Evolutionary conservation across 2,329 filamentous ascomycete genomes (phyloP).

Genomic region (Trichoderma guizhouense): DNA sequence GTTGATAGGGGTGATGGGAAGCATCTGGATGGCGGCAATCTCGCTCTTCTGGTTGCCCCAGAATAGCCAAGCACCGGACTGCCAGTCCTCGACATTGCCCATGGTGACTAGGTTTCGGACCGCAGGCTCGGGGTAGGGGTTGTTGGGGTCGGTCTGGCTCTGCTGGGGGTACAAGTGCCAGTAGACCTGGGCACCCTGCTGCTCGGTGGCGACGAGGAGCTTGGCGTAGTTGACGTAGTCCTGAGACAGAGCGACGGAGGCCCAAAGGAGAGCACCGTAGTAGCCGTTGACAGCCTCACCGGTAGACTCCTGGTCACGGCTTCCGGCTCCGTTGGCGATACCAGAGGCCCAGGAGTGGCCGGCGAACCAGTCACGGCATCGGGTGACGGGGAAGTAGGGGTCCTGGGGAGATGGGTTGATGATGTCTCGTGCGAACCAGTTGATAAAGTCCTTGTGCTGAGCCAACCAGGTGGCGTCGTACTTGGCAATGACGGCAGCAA

Average conservation of each 20-base stretch:
- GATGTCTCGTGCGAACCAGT: constrained; percentile 26
- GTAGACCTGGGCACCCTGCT: constrained; percentile 25
- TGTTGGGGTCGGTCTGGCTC: constrained; percentile 22
- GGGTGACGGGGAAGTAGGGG: constrained; percentile 27
- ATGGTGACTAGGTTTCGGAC: constrained; percentile 22
- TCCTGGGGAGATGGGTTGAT: constrained; percentile 28
- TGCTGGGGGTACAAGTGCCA: constrained; percentile 25
- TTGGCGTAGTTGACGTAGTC: constrained; percentile 26
- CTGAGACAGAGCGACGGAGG: constrained; percentile 22
- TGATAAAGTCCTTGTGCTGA: constrained; percentile 26
- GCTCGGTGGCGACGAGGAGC: constrained; percentile 26
- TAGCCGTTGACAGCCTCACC: constrained; percentile 27
- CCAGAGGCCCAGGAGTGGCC: constrained; percentile 31
- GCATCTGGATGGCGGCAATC: constrained; percentile 20
- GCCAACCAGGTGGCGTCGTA: constrained; percentile 25
- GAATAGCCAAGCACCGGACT: constrained; percentile 25
- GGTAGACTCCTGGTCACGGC: constrained; percentile 28
- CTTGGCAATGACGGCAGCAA: constrained; percentile 28
- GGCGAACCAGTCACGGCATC: constrained; percentile 28
- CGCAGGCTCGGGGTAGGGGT: constrained; percentile 25
- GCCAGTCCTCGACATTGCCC: constrained; percentile 26
- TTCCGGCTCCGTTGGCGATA: constrained; percentile 26
- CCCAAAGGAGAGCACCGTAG: constrained; percentile 29
- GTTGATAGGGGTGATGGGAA: constrained; percentile 17
- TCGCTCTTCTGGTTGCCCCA: constrained; percentile 16